A percentile compares a stretch with the other conserved stretches of the same genome.
Evolutionary conservation across 208 protist species (phyloP).

Genomic region (Trichomonas gallinae): DNA sequence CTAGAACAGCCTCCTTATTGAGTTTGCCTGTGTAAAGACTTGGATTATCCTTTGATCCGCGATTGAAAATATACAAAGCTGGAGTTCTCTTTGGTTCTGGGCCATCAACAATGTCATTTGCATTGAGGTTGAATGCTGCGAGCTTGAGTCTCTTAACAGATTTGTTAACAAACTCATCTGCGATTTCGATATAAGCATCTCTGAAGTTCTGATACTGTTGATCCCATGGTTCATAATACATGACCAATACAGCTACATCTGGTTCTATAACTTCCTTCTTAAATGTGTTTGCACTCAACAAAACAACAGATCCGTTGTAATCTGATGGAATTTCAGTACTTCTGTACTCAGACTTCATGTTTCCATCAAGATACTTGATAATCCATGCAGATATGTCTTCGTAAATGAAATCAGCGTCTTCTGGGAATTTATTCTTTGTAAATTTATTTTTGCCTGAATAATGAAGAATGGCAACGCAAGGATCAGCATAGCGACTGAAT

Average conservation of each 20-base stretch:
- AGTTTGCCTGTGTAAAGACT: neutral
- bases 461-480: neutral
- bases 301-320: neutral
- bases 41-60: neutral
- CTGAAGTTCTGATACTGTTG: neutral
- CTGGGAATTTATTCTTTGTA: neutral
- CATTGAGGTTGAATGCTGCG: neutral
- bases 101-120: neutral
- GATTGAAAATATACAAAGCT: neutral
- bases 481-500: conserved; percentile 5
- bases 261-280: neutral
- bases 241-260: neutral
- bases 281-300: neutral
- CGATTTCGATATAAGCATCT: neutral
- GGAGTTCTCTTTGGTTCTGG: neutral
- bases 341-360: neutral
- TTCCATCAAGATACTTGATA: neutral
- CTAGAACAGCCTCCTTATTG: neutral
- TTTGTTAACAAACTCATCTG: neutral
- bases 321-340: neutral
- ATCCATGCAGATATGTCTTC: neutral
- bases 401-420: neutral
- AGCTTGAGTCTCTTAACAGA: neutral
- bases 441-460: neutral
- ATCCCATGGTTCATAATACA: conserved; percentile 10